Percentiles rank a stretch among this genome's conserved stretches.
phyloP scores from a whole-genome alignment of 2,329 filamentous ascomycete species.

The Simplicillium aogashimaense region DNA sequence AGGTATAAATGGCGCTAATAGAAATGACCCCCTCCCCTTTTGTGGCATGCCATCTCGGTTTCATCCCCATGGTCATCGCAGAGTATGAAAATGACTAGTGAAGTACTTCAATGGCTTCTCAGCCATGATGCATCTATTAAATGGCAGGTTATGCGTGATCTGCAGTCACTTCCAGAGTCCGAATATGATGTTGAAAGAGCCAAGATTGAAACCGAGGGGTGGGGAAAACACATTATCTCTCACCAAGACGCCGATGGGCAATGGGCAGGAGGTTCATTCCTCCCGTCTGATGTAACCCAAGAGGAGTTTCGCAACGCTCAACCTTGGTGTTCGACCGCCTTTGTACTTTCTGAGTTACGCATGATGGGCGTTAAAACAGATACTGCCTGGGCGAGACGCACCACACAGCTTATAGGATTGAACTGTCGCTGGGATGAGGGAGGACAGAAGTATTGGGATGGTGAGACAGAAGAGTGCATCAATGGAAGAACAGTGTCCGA shows the following conservation, averaged over 20 bases:
- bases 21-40: no score
- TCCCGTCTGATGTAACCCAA: background rate
- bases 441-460: conserved; percentile 8
- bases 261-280: conserved; percentile 4
- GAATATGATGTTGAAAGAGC: background rate
- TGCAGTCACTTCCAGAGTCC: background rate
- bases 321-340: conserved; percentile 1
- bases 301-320: conserved; percentile 3
- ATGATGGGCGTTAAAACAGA: background rate
- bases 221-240: conserved; percentile 2
- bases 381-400: background rate
- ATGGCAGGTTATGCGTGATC: conserved; percentile 5
- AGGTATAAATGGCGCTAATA: no score
- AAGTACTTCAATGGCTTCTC: conserved; percentile 1
- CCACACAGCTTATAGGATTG: conserved; percentile 3
- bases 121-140: background rate
- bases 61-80: no score
- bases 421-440: conserved; percentile 8
- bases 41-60: no score
- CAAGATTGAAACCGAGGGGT: conserved; percentile 1
- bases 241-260: conserved; percentile 3
- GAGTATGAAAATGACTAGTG: no score
- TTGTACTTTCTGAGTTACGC: background rate
- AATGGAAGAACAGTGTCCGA: conserved; percentile 8
- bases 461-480: conserved; percentile 9